Evolutionary conservation across 306 rosid species (phyloP), one percentile per base, ranked within the genome.

Genomic region (Sphenostylis stenocarpa): DNA sequence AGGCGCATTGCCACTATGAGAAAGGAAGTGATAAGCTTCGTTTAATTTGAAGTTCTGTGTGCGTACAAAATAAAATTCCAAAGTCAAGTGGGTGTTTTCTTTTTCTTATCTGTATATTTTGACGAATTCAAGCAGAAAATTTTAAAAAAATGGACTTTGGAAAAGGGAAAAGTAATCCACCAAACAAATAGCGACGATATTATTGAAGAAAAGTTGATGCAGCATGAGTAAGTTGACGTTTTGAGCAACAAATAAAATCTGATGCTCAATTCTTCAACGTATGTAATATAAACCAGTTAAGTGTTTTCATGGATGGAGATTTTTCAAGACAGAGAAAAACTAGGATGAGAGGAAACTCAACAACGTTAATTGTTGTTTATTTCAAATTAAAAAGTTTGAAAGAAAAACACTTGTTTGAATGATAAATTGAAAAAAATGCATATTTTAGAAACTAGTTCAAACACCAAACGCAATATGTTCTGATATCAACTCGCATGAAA

Each of bases 1-100:
- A 17, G 83, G 78, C 56, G 58, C 73, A 26, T 62, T 51, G 36
- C 31, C 72, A 70, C 12, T 38, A 38, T 4, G 13, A 48, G 28
- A 70, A 24, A 57, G 17, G 45, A 45, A 10, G 31, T n/a, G 67
- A 52, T 16, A n/a, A 76, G 49, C 43, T 31, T 56, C 43, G 19
- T 36, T 9, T 28, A 1, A 14, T 2, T 9, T 24, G 33, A 47
- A 57, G 4, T 34, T 15, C n/a, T 19, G n/a, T 28, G 33, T 17
- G 44, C 34, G 26, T 20, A 13, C 7, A 36, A 36, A 65, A 52
- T 13, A 56, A 31, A 28, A 19, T 55, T 28, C 34, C 11, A 76
- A 4, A 20, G 34, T 55, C 41, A 13, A 4, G 75, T 39, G 64
- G 66, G 51, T 2, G 13, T 57, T 77, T 78, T 34, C 58, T 7